Evolutionary conservation across 148 eudicot genomes (phyloP).

Genomic region (Tetragonia tetragonoides): DNA sequence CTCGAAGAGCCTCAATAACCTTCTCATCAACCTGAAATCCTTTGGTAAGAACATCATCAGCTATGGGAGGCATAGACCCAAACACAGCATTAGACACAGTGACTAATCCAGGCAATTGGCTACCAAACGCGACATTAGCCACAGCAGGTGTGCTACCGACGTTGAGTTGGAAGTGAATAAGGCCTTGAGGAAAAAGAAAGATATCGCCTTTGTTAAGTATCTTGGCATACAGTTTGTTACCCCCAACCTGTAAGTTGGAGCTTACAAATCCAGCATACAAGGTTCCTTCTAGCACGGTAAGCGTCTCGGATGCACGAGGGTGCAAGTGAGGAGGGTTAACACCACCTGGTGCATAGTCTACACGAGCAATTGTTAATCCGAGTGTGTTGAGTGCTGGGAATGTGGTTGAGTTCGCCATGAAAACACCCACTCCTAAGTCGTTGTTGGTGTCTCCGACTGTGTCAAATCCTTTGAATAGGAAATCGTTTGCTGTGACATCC

Average conservation of each 20-base stretch:
- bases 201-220: conserved; percentile 25
- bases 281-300: conserved; percentile 17
- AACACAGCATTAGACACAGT: conserved; percentile 15
- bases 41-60: conserved; percentile 26
- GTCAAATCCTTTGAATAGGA: conserved; percentile 27
- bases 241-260: conserved; percentile 8
- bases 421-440: background rate
- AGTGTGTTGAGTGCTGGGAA: conserved; percentile 26
- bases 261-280: conserved; percentile 23
- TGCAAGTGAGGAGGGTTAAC: conserved; percentile 31
- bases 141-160: conserved; percentile 11
- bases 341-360: conserved; percentile 21
- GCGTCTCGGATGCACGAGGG: conserved; percentile 27
- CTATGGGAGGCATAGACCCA: conserved; percentile 18
- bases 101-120: conserved; percentile 21
- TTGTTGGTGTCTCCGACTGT: conserved; percentile 22
- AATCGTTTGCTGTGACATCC: conserved; percentile 22
- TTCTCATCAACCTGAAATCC: conserved; percentile 18
- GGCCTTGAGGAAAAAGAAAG: conserved; percentile 28
- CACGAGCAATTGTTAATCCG: conserved; percentile 28
- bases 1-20: conserved; percentile 10
- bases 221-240: conserved; percentile 10
- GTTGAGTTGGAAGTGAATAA: conserved; percentile 29
- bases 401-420: background rate
- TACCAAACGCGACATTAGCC: conserved; percentile 26